Evolutionary conservation across 2,329 filamentous ascomycete species (phyloP).

Genomic region (Drechslerella coelobrocha): DNA sequence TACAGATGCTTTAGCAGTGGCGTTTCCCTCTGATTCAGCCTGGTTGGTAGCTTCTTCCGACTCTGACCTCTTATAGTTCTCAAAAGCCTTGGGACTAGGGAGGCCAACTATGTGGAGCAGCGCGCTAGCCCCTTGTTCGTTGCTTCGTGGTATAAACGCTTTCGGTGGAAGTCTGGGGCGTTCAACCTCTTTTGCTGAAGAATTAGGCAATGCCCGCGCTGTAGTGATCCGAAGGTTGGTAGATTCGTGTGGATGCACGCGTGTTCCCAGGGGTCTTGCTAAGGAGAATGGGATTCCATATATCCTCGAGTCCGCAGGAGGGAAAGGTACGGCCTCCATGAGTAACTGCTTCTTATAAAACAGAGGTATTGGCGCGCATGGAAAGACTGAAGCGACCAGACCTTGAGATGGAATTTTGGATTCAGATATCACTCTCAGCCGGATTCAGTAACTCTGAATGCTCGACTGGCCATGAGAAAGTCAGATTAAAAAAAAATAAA

Average conservation of each 20-base stretch:
- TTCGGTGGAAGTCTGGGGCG: background rate
- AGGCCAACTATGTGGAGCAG: background rate
- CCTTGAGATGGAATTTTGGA: background rate
- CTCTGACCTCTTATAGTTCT: background rate
- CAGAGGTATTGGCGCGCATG: background rate
- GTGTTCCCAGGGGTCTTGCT: no score
- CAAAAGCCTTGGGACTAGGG: background rate
- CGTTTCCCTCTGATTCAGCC: no score
- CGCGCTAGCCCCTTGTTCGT: background rate
- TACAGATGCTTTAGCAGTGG: no score
- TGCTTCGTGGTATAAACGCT: background rate
- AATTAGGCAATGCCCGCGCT: background rate
- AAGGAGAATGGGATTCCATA: no score
- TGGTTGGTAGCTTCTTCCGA: no score
- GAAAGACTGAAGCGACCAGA: background rate
- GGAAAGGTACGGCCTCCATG: no score
- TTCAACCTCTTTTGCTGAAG: background rate
- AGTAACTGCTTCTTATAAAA: background rate
- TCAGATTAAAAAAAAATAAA: background rate
- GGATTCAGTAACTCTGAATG: background rate
- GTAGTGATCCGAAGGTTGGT: background rate
- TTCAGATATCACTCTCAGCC: slow-evolving; percentile 1
- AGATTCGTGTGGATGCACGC: no score
- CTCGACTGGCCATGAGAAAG: background rate
- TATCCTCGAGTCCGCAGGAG: no score